Evolutionary conservation across 148 eudicot genomes (phyloP), one percentile per base, ranked within the genome.

Genomic region (Fagopyrum tataricum): DNA sequence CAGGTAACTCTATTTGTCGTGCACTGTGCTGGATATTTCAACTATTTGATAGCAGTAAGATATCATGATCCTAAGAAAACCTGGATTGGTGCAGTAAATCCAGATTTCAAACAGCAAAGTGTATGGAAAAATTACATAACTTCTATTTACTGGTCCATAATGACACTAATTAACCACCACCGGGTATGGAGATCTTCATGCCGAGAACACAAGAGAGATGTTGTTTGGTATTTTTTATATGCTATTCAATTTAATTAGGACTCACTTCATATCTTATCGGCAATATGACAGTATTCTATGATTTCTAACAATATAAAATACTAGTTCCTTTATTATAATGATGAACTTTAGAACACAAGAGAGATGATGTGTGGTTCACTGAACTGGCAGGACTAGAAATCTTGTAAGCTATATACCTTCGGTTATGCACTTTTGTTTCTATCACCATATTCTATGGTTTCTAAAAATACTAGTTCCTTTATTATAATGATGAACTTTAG

Each of bases 131-230:
- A 89, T 7, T 93, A 93, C 83, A 80, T 89, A 55, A 85, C 95
- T 4, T 88, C 97, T 15, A 78, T 93, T 4, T 93, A 93, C 70
- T 93, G 97, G 98, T 93, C 97, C 7, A 80, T 87, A 10, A 86
- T 91, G 56, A 93, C 98, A 9, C 85, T 89, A 89, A n/a, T n/a
- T n/a, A n/a, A 89, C 95, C 26, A 89, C 98, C 0, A 93, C 89
- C 20, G 97, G 98, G 0, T 93, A 93, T 67, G 98, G 98, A 1
- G 98, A 93, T 49, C 83, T 93, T 17, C 98, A 93, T 42, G 97
- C 98, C 0, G 91, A 82, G 2, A 93, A 93, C 74, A 76, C 95
- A 15, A 55, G 77, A 26, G 98, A 91, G 78, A 93, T 93, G 98
- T 78, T 86, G 26, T 93, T 93, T 77, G 85, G 82, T 15, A 82